phyloP scores from a whole-genome alignment of 192 early-diverging fungal species.

The Backusella luteola region DNA sequence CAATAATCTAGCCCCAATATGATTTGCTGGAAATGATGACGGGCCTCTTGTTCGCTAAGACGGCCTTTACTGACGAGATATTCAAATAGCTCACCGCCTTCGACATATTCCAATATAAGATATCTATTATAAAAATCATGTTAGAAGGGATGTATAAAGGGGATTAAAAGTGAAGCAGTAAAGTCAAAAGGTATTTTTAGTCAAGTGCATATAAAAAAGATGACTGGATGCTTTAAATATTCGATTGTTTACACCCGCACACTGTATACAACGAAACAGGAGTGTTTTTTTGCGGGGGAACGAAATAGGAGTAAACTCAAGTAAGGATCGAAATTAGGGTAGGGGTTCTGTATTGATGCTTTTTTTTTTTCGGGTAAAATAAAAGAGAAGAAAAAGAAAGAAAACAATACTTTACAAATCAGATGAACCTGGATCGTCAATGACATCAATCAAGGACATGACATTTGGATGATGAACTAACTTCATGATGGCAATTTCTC shows the following conservation, averaged over 20 bases:
- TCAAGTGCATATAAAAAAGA: constrained; percentile 1
- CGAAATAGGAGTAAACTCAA: not conserved
- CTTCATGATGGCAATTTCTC: constrained; percentile 57
- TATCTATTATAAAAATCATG: constrained; percentile 37
- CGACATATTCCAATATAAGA: constrained; percentile 66
- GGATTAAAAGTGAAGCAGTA: not conserved
- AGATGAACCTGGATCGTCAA: constrained; percentile 31
- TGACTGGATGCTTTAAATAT: constrained; percentile 6
- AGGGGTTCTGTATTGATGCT: not conserved
- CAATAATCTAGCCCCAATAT: constrained; percentile 65
- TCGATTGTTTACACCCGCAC: not conserved
- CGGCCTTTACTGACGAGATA: constrained; percentile 63
- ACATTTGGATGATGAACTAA: constrained; percentile 51
- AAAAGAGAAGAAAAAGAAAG: not conserved
- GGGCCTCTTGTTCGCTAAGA: constrained; percentile 57
- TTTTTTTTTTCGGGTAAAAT: not conserved
- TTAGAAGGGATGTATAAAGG: not conserved
- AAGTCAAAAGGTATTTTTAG: constrained; percentile 1
- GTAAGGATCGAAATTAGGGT: constrained; percentile 3
- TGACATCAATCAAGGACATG: constrained; percentile 48
- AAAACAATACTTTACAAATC: constrained; percentile 29
- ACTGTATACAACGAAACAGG: not conserved
- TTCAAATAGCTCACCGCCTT: constrained; percentile 74
- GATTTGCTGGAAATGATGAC: constrained; percentile 73
- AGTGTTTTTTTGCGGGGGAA: not conserved